Conservation (phyloP, 2,329 filamentous ascomycete genomes). For the Byssoonygena ceratinophila region DNA sequence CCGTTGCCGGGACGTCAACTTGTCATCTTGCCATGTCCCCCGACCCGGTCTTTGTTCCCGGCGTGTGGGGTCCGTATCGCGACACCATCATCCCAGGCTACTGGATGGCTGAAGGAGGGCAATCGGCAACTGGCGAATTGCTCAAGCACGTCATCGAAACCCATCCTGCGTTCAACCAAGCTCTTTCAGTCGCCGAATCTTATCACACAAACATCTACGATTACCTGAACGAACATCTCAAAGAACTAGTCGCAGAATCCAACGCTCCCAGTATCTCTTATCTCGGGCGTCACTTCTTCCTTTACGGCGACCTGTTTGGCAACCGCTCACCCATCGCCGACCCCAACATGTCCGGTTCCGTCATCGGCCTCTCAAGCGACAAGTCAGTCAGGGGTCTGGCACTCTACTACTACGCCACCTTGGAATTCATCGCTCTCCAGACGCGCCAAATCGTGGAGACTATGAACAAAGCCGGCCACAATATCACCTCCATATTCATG, state of each 20-base stretch:
- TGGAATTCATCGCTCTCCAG: constrained; percentile 97
- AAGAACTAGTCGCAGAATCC: constrained; percentile 58
- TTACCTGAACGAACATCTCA: constrained; percentile 80
- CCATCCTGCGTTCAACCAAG: constrained; percentile 78
- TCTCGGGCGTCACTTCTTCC: constrained; percentile 88
- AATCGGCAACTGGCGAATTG: constrained; percentile 90
- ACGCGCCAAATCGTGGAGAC: constrained; percentile 88
- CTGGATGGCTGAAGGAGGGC: constrained; percentile 96
- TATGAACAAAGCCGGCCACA: constrained; percentile 85
- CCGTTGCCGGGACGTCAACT: constrained; percentile 91
- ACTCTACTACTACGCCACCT: constrained; percentile 84
- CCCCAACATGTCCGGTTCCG: constrained; percentile 78
- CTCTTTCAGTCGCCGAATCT: constrained; percentile 65
- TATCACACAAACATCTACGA: constrained; percentile 88
- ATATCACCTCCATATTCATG: constrained; percentile 93
- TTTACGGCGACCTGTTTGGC: constrained; percentile 95
- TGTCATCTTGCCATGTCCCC: constrained; percentile 95
- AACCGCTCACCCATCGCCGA: constrained; percentile 93
- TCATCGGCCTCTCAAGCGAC: constrained; percentile 79
- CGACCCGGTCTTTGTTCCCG: constrained; percentile 83
- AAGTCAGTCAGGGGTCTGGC: constrained; percentile 79
- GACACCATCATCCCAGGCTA: constrained; percentile 84
- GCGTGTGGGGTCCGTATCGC: constrained; percentile 94
- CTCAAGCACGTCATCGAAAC: constrained; percentile 91
- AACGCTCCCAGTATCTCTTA: constrained; percentile 70